Conservation (phyloP, 768 basidiomycete genomes). For the Clavulina sp. region DNA sequence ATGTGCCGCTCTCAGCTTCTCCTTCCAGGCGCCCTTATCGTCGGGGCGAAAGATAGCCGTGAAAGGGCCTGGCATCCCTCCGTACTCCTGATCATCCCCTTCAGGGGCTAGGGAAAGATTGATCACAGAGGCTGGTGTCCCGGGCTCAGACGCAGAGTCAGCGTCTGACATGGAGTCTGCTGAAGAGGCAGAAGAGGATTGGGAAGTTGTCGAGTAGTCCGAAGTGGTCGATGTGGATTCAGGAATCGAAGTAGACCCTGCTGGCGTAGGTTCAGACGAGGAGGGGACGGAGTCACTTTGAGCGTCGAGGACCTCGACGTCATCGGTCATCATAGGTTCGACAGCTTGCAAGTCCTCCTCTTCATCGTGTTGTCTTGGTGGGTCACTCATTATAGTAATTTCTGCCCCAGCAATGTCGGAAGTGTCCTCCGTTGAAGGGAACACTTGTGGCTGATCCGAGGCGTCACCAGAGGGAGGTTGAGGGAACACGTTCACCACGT, state of each 20-base stretch:
- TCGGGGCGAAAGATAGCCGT: constrained; percentile 81
- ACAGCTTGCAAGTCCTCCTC: constrained; percentile 33
- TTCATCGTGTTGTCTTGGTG: neutral
- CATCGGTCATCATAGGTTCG: constrained; percentile 6
- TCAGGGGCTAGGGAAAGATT: no score
- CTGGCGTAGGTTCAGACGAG: neutral
- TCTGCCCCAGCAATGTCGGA: neutral
- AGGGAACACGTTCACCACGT: constrained; percentile 41
- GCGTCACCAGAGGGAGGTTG: constrained; percentile 27
- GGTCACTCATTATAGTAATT: neutral
- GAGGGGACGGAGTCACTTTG: no score
- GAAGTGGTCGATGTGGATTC: neutral
- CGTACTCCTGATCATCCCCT: no score
- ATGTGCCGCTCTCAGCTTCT: constrained; percentile 25
- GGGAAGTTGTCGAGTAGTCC: neutral
- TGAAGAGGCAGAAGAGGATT: neutral
- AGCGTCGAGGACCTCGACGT: neutral
- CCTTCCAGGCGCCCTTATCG: constrained; percentile 72
- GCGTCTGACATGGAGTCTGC: neutral
- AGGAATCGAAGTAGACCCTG: neutral
- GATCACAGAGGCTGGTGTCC: neutral
- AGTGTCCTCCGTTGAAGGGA: constrained; percentile 21
- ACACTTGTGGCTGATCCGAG: no score
- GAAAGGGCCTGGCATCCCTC: constrained; percentile 34
- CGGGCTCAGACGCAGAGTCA: neutral